Evolutionary conservation across 345 rosid genomes (phyloP), one percentile per base, ranked within the genome.

Genomic region (Kernera saxatilis): DNA sequence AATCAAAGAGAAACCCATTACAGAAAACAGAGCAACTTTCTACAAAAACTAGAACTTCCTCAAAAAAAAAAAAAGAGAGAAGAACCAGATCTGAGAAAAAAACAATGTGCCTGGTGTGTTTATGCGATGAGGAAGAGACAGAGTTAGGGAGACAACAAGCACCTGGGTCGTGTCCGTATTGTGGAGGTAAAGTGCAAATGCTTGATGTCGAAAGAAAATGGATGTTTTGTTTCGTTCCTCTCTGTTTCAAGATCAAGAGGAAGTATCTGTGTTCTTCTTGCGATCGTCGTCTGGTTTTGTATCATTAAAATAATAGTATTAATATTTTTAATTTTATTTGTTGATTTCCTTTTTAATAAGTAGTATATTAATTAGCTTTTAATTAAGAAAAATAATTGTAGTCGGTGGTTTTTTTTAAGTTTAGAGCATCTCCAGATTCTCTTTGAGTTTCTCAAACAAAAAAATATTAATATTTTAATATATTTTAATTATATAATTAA

Each of bases 171-270:
- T 90, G 98, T 71, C 96, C 97, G 0, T 82, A 84, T 72, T 93
- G 98, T 69, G 91, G 92, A 14, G 96, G 98, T 49, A 83, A 77
- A 78, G 86, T 93, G 39, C 76, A 82, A 68, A 92, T 90, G 72
- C 64, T 85, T 60, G 97, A 90, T 62, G 85, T 88, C 1, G 92
- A 90, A 77, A 85, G 74, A 58, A 86, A 82, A 44, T 81, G 91
- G 93, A 86, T 88, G 57, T 82, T 93, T 78, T 93, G 96, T 78
- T 90, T 86, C 81, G 67, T 93, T 76, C 87, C 97, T 50, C 36
- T 93, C 25, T 87, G 81, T 69, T 87, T 84, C 79, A 82, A 78
- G 53, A 82, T 87, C 75, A 90, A 87, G 82, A 72, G 86, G 22
- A 88, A 75, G 70, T 86, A 67, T 29, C 40, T 64, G 18, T 93